These are phyloP conservation scores for Podospora sp. DNA, from an alignment of 495 filamentous ascomycete species.

Conservation along the genomic window DNA sequence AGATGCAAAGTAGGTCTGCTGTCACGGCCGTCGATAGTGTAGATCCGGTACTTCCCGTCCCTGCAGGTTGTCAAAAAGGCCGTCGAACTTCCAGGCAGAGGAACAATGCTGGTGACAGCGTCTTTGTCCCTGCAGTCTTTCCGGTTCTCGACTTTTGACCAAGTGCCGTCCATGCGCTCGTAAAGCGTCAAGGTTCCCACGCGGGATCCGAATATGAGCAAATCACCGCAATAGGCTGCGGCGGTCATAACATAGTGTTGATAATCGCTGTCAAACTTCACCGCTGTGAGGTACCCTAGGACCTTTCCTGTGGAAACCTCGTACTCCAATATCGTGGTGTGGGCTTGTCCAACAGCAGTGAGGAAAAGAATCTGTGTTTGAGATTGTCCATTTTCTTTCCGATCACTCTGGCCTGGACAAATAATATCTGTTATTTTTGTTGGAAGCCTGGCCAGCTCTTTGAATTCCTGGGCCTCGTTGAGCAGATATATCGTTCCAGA, in stretches of 20 bases:
- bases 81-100: slow-evolving; percentile 32
- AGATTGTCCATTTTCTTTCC: background rate
- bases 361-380: slow-evolving; percentile 25
- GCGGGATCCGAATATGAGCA: slow-evolving; percentile 71
- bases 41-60: slow-evolving; percentile 72
- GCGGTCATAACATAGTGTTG: slow-evolving; percentile 32
- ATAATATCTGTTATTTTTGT: slow-evolving; percentile 60
- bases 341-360: slow-evolving; percentile 30
- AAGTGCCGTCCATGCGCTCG: slow-evolving; percentile 16
- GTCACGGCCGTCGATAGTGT: slow-evolving; percentile 34
- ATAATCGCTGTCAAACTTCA: slow-evolving; percentile 10
- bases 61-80: slow-evolving; percentile 70
- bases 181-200: slow-evolving; percentile 34
- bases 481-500: slow-evolving; percentile 58
- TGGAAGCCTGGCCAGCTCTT: slow-evolving; percentile 35
- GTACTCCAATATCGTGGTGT: slow-evolving; percentile 25
- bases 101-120: slow-evolving; percentile 67
- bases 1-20: slow-evolving; percentile 28
- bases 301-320: slow-evolving; percentile 11
- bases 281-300: slow-evolving; percentile 17
- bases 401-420: slow-evolving; percentile 13
- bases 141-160: slow-evolving; percentile 20
- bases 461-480: slow-evolving; percentile 31
- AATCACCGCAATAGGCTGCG: slow-evolving; percentile 40
- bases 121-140: slow-evolving; percentile 61